Conservation (phyloP, 192 early-diverging fungal species). For the Backusella psychrophila region DNA sequence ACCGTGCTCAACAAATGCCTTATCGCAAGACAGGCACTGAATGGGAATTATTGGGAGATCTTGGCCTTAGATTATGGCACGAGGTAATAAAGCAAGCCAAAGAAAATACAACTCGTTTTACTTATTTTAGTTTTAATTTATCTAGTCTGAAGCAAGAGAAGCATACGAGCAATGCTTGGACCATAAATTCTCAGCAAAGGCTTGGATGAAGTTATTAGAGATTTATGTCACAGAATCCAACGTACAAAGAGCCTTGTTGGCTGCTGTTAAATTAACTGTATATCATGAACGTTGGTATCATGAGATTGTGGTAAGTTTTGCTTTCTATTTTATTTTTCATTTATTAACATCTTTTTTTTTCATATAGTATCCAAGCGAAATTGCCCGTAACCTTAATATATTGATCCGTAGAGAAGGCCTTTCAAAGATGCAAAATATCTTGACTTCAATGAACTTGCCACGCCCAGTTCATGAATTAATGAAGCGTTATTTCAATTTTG, state of each 20-base stretch:
- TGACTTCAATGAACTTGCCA: constrained; percentile 87
- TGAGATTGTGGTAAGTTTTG: constrained; percentile 72
- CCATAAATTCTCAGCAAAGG: constrained; percentile 89
- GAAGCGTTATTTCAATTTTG: constrained; percentile 65
- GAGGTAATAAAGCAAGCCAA: constrained; percentile 42
- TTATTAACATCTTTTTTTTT: background rate
- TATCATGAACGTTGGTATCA: constrained; percentile 91
- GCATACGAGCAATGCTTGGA: constrained; percentile 86
- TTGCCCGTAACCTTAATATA: constrained; percentile 81
- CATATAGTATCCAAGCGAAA: constrained; percentile 84
- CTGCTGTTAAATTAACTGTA: constrained; percentile 79
- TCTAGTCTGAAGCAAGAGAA: constrained; percentile 83
- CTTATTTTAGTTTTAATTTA: background rate
- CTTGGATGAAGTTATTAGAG: constrained; percentile 85
- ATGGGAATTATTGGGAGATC: constrained; percentile 97
- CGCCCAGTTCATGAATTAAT: constrained; percentile 75
- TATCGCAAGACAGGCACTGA: constrained; percentile 95
- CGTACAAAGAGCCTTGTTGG: constrained; percentile 74
- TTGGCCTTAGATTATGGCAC: constrained; percentile 84
- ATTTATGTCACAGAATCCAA: constrained; percentile 79
- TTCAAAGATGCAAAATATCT: constrained; percentile 88
- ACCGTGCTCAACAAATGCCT: constrained; percentile 64
- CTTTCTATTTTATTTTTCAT: background rate
- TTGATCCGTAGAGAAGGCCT: constrained; percentile 86
- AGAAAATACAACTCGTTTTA: background rate